These are phyloP conservation scores for Penicillium diatomitis DNA, from an alignment of 495 filamentous ascomycete species.

Conservation along the genomic window DNA sequence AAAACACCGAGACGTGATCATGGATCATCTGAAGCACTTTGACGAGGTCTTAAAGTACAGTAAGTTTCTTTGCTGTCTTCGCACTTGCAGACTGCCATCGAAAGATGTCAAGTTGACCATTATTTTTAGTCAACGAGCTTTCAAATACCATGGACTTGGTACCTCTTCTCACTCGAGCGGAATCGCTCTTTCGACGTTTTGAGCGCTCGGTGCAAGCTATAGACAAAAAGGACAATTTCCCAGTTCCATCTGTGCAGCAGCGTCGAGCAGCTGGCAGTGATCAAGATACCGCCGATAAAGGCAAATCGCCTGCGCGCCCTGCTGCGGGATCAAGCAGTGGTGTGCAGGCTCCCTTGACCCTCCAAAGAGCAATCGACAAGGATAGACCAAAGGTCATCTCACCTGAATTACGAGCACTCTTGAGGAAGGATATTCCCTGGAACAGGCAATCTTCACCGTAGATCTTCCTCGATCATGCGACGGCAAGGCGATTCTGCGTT, in stretches of 20 bases:
- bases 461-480: not conserved
- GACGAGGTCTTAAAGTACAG: conserved; percentile 96
- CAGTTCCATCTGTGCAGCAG: conserved; percentile 50
- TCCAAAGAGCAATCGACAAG: conserved; percentile 12
- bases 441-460: conserved; percentile 13
- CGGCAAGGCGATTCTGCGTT: too few relatives aligned
- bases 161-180: conserved; percentile 74
- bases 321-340: conserved; percentile 21
- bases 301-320: conserved; percentile 24
- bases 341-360: conserved; percentile 10
- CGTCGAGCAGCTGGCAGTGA: conserved; percentile 24
- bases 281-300: conserved; percentile 16
- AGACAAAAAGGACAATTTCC: conserved; percentile 79
- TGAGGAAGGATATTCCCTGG: conserved; percentile 59
- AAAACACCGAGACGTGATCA: conserved; percentile 87
- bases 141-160: conserved; percentile 85
- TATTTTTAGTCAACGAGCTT: conserved; percentile 69
- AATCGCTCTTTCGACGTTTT: conserved; percentile 81
- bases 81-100: conserved; percentile 1
- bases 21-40: conserved; percentile 88
- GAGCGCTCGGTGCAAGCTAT: conserved; percentile 77
- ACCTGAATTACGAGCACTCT: conserved; percentile 64
- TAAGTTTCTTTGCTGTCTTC: conserved; percentile 32
- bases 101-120: too few relatives aligned
- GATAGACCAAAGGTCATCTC: conserved; percentile 60